A percentile compares a stretch with the other conserved stretches of the same genome.
These are phyloP conservation scores for Cordyceps cicadae DNA, from an alignment of 2,329 filamentous ascomycete species.

Conservation along the genomic window DNA sequence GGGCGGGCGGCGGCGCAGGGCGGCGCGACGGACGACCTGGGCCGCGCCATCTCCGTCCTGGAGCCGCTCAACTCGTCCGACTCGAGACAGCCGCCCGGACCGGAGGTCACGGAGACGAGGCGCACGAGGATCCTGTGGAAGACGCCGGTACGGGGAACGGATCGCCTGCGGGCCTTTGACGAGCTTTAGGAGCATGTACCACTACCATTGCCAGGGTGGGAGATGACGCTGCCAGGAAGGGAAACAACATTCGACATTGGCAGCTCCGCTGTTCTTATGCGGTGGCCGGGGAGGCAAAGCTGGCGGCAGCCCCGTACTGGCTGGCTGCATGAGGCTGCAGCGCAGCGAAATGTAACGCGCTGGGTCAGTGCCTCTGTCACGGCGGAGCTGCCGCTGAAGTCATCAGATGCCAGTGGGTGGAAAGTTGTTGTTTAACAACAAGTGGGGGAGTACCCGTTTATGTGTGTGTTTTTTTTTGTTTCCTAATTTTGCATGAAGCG, in stretches of 20 bases:
- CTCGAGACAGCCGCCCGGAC: constrained; percentile 12
- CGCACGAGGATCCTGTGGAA: constrained; percentile 19
- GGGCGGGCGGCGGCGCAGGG: neutral
- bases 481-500: constrained; percentile 3
- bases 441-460: neutral
- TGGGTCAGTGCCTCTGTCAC: neutral
- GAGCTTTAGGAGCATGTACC: constrained; percentile 30
- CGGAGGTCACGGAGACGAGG: constrained; percentile 15
- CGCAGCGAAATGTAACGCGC: constrained; percentile 1
- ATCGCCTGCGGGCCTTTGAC: constrained; percentile 36
- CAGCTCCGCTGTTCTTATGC: neutral
- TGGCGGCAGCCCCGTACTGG: neutral
- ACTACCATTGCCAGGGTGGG: neutral
- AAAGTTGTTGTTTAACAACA: neutral
- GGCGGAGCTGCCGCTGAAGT: neutral
- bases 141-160: constrained; percentile 23
- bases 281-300: neutral
- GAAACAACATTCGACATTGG: neutral
- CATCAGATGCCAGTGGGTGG: neutral
- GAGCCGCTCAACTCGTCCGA: constrained; percentile 13
- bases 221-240: neutral
- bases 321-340: constrained; percentile 2
- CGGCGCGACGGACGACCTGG: neutral
- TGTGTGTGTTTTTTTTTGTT: neutral
- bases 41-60: constrained; percentile 9